Conservation (phyloP, 1,284 basidiomycete genomes). For the Ustilago lituana region DNA sequence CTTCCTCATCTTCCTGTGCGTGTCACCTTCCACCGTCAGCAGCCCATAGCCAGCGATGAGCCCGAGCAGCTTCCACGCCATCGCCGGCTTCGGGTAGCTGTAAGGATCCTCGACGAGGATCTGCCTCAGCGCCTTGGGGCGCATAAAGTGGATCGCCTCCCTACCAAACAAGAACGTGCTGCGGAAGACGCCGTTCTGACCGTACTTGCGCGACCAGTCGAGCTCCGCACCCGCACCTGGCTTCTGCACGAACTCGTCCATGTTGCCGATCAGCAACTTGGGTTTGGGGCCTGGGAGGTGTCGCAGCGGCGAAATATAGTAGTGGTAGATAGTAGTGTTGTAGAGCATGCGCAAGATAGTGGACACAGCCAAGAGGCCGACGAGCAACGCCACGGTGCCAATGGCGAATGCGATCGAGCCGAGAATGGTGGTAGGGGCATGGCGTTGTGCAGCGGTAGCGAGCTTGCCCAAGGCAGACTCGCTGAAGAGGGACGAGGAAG, state of each 20-base stretch:
- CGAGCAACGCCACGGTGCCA: neutral
- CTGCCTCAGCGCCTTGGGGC: conserved; percentile 40
- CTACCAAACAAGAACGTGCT: conserved; percentile 41
- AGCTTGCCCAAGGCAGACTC: conserved; percentile 25
- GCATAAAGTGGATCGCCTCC: conserved; percentile 38
- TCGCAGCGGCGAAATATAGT: conserved; percentile 41
- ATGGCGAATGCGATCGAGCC: conserved; percentile 8
- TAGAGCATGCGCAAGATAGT: conserved; percentile 27
- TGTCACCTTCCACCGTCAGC: conserved; percentile 50
- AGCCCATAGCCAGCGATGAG: conserved; percentile 54
- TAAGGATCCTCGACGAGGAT: conserved; percentile 52
- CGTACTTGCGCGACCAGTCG: conserved; percentile 38
- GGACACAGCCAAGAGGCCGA: conserved; percentile 7
- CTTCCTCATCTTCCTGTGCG: conserved; percentile 53
- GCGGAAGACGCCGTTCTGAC: conserved; percentile 32
- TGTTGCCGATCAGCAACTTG: conserved; percentile 39
- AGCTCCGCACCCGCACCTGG: conserved; percentile 34
- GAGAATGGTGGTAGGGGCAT: conserved; percentile 11
- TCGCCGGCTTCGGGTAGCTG: conserved; percentile 44
- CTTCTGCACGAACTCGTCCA: conserved; percentile 28
- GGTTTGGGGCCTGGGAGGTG: conserved; percentile 46
- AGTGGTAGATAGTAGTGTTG: conserved; percentile 33
- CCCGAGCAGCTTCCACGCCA: conserved; percentile 41
- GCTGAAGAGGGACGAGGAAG: conserved; percentile 15
- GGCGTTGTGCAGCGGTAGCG: conserved; percentile 8